Evolutionary conservation across 2,329 filamentous ascomycete genomes (phyloP), one percentile per base, ranked within the genome.

Genomic region (Juglanconis juglandina): DNA sequence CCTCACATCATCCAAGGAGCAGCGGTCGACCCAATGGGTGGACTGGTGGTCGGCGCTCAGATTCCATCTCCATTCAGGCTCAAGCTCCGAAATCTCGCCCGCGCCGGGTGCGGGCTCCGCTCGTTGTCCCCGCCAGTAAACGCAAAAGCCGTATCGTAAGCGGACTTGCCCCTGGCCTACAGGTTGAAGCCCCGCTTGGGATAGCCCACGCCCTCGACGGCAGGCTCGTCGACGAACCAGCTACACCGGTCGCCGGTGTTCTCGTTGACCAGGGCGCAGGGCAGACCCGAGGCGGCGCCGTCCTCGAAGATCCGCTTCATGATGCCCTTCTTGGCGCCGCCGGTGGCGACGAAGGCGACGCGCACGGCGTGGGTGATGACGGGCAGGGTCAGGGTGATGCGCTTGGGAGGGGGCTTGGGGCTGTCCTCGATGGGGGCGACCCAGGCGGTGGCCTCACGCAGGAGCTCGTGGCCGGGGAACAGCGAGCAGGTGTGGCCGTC

Each of bases 401-500:
- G 87, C 76, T 86, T 88, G 50, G 92, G 84, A 50, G 95, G 95
- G 44, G 94, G 94, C 83, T 99, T 99, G 54, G 95, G 95, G 48
- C 92, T 96, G 79, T 98, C 91, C 70, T 89, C 87, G 71, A 97
- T 96, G 50, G 92, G 86, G 13, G 93, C 89, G 48, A 98, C 92
- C 95, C 95, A 99, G 57, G 94, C 92, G 69, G 87, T 88, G 41
- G 85, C 85, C 79, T 98, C 94, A 65, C 92, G 87, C 66, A 98
- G 83, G 57, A 98, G 83, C 61, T 88, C 85, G 72, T 97, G 94
- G 58, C 89, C 89, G 5, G 95, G 95, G 81, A 99, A 99, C 56
- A 99, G 81, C 68, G 90, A 95, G 87, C 95, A 98, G 39, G 95
- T 98, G 79, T 99, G 95, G 56, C 95, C 95, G 74, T 98, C 95